Percentiles rank a stretch among this genome's conserved stretches.
phyloP scores from a whole-genome alignment of 495 filamentous ascomycete species.

The Daldinia childiae region DNA sequence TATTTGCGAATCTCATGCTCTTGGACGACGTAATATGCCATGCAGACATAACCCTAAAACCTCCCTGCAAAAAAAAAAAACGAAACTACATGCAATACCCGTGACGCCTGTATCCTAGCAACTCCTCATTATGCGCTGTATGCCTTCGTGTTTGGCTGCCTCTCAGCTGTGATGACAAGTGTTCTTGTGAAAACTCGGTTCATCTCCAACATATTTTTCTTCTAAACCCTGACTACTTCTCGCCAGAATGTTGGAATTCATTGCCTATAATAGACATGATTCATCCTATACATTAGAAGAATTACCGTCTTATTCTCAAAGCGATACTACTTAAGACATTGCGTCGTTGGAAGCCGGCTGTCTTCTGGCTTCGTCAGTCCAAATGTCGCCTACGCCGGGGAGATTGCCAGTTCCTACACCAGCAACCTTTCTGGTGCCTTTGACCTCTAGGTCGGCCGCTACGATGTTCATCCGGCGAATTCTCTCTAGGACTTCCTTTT shows the following conservation, averaged over 20 bases:
- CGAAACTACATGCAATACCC: conserved; percentile 19
- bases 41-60: conserved; percentile 14
- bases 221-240: not conserved
- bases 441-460: conserved; percentile 78
- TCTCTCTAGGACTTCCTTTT: conserved; percentile 75
- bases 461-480: conserved; percentile 78
- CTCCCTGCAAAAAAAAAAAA: not conserved
- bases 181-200: not conserved
- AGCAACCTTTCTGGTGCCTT: conserved; percentile 43
- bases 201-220: not conserved
- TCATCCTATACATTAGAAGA: not conserved
- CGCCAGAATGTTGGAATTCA: not conserved
- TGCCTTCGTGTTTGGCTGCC: not conserved
- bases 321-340: conserved; percentile 2
- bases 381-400: conserved; percentile 37
- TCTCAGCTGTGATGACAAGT: not conserved
- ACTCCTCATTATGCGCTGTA: conserved; percentile 14
- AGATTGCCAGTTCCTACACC: conserved; percentile 12
- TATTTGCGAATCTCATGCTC: conserved; percentile 27
- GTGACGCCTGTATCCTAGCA: conserved; percentile 40
- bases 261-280: not conserved
- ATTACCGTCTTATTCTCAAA: not conserved
- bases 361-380: conserved; percentile 28
- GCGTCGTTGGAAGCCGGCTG: conserved; percentile 5
- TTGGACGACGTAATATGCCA: conserved; percentile 1